Base-by-base conservation (phyloP, 495 filamentous ascomycete species). In the Penicillium daleae region DNA sequence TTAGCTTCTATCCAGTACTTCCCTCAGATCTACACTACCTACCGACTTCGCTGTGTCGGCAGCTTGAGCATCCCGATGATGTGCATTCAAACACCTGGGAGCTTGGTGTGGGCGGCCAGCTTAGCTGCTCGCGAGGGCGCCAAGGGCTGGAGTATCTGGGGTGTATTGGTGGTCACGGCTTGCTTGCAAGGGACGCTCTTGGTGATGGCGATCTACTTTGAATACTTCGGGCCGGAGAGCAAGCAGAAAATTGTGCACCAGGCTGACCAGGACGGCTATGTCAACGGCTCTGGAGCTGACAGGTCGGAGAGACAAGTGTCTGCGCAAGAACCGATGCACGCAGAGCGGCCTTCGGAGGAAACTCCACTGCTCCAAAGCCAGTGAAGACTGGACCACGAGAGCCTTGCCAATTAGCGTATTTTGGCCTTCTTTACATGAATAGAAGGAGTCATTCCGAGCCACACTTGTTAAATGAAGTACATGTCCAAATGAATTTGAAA, bases 1-100 rank as follows among this genome's bases (percentile, higher is more conserved):
- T 86, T 98, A 22, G 90, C 96, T 0, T 87, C 84, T 0, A 84
- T 97, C 22, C 95, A 99, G 73, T 99, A 97, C 76, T 79, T 98
- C 21, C 95, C 95, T 2, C 95, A 99, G 78, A 92, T 99, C 66
- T 93, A 85, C 72, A 97, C 90, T 31, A 99, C 95, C 1, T 93
- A 91, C 77, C 83, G 79, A 37, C 79, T 97, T 53, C 89, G 92
- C 70, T 87, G 90, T 63, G 90, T 96, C 2, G 91, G 91, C 37
- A 96, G 91, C 70, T 74, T 99, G 60, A 96, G 92, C 69, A 93
- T 99, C 59, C 90, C 93, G 1, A 98, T 97, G 92, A 99, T 99
- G 95, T 90, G 89, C 72, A 97, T 98, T 46, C 95, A 99, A 74
- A 97, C 93, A 0, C 95, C 95, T 0, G 95, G 95, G 7, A 90